Evolutionary conservation across 495 filamentous ascomycete species (phyloP), one percentile per base, ranked within the genome.

Genomic region (Penicillium odoratum): DNA sequence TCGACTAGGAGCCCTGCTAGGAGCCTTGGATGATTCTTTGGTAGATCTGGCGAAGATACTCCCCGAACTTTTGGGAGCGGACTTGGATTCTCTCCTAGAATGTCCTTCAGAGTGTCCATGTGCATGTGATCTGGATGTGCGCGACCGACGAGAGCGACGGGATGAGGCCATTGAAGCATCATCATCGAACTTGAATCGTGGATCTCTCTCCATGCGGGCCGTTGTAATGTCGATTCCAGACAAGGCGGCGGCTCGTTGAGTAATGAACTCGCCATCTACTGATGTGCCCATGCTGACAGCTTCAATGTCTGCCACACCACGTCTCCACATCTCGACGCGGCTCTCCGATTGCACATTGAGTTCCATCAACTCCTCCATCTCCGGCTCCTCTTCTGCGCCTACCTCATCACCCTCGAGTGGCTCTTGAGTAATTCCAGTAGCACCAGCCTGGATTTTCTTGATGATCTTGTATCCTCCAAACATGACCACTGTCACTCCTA

Each of bases 401-500:
- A 36, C 33, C 9, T 11, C 33, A 36, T 21, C 1, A 21, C 21
- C 21, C 21, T 21, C 11, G 54, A 43, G 18, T 13, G 25, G 15
- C 46, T 48, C 26, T 26, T 53, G 63, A 63, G 46, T 7, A 16
- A 6, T 48, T n/a, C 26, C 46, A n/a, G 28, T 48, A 4, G n/a
- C 4, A 6, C 28, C 13, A 3, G 46, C 9, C 48, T 81, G 74
- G 60, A 97, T 88, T 64, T 86, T 85, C 78, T 96, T 95, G 75
- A 98, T 85, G 66, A 98, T 97, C 77, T 94, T 97, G 82, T 90
- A 97, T 13, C 94, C 94, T 42, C 94, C 94, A 52, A 98, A 86
- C 75, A 94, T 92, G 62, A 98, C 88, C 5, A 98, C 85, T 0
- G 92, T 97, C 13, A 93, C 88, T 13, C 92, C 93, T 0, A 95